Evolutionary conservation across 2,329 filamentous ascomycete species (phyloP).

Genomic region (Venturia asperata): DNA sequence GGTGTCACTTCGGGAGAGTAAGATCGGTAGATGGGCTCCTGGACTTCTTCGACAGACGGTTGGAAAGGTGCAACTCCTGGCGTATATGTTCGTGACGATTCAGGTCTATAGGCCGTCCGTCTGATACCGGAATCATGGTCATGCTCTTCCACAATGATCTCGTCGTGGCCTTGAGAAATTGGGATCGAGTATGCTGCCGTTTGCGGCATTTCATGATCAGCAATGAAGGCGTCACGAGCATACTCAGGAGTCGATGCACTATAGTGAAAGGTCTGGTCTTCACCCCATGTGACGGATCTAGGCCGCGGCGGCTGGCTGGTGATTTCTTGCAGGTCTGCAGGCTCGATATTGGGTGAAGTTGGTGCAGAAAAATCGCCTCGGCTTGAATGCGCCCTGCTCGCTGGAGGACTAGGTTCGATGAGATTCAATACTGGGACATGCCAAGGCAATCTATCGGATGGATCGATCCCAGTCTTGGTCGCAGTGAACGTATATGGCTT

Average conservation of each 20-base stretch:
- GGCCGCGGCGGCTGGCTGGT: constrained; percentile 22
- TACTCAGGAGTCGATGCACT: constrained; percentile 41
- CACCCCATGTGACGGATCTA: constrained; percentile 40
- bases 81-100: constrained; percentile 16
- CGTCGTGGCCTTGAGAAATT: constrained; percentile 27
- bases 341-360: constrained; percentile 31
- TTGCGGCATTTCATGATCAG: constrained; percentile 22
- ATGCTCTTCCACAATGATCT: constrained; percentile 36
- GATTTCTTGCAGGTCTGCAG: constrained; percentile 23
- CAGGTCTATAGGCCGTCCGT: constrained; percentile 29
- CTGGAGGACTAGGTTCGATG: constrained; percentile 52
- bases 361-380: constrained; percentile 31
- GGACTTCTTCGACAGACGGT: constrained; percentile 24
- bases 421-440: constrained; percentile 49
- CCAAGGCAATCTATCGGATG: constrained; percentile 30
- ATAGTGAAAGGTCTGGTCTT: constrained; percentile 41
- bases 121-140: constrained; percentile 28
- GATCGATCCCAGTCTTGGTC: constrained; percentile 33
- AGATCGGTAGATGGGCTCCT: constrained; percentile 21
- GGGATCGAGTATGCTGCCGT: constrained; percentile 18
- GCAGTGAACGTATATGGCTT: constrained; percentile 34
- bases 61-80: neutral
- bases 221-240: constrained; percentile 33
- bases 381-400: constrained; percentile 35
- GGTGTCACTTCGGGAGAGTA: constrained; percentile 23